A percentile compares a stretch with the other conserved stretches of the same genome.
These are phyloP conservation scores for Aspergillus caelatus DNA, from an alignment of 2,329 filamentous ascomycete species.

Conservation along the genomic window DNA sequence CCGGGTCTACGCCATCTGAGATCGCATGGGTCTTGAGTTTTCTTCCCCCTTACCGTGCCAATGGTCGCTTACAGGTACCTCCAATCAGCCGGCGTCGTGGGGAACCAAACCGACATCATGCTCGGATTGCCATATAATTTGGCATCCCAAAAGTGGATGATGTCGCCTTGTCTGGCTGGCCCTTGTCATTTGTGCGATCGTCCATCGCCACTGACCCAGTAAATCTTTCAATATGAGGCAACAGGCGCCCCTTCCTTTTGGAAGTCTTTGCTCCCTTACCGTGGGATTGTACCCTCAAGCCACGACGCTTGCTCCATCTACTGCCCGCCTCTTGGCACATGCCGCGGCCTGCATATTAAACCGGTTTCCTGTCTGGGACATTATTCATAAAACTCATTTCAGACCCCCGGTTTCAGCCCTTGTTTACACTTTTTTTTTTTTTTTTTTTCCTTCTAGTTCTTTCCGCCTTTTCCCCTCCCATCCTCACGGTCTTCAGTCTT, in stretches of 20 bases:
- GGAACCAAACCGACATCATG: not conserved
- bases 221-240: not conserved
- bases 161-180: not conserved
- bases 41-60: not conserved
- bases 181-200: not conserved
- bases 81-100: not conserved
- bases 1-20: not conserved
- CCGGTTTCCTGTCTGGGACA: constrained; percentile 4
- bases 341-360: constrained; percentile 3
- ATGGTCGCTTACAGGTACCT: not conserved
- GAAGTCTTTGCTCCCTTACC: not conserved
- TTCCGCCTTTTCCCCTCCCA: not conserved
- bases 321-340: constrained; percentile 1
- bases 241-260: not conserved
- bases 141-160: not conserved
- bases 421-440: constrained; percentile 3
- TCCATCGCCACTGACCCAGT: not conserved
- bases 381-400: constrained; percentile 3
- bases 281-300: not conserved
- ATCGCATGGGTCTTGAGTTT: not conserved
- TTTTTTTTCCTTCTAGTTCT: not conserved
- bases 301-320: not conserved
- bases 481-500: not conserved
- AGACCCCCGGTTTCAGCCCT: not conserved
- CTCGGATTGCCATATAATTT: no score